A percentile compares a stretch with the other conserved stretches of the same genome.
These are phyloP conservation scores for Crotalaria pallida DNA, from an alignment of 306 rosid genomes.

Conservation along the genomic window DNA sequence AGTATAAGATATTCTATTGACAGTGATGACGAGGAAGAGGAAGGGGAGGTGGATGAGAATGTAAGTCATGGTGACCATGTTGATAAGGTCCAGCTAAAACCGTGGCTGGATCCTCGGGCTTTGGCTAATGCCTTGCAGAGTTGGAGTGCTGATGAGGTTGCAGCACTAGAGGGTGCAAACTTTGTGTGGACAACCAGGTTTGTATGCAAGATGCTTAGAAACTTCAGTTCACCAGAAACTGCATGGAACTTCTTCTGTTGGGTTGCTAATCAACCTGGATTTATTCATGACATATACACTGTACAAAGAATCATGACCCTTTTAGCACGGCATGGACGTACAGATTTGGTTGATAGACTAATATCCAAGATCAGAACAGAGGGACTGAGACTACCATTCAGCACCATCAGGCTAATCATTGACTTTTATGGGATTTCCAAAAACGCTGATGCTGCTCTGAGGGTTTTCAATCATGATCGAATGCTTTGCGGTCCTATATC, in stretches of 20 bases:
- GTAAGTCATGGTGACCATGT: constrained; percentile 16
- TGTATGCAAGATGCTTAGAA: constrained; percentile 69
- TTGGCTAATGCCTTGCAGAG: constrained; percentile 57
- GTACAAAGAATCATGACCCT: constrained; percentile 66
- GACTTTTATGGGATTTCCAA: constrained; percentile 76
- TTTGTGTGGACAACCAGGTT: constrained; percentile 75
- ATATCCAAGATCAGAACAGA: constrained; percentile 57
- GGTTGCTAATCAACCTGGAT: constrained; percentile 69
- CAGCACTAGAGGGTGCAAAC: constrained; percentile 58
- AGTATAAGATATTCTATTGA: constrained; percentile 37
- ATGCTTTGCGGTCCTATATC: constrained; percentile 59
- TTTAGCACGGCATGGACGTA: constrained; percentile 57
- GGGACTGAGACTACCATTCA: constrained; percentile 66
- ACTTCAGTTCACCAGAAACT: constrained; percentile 53
- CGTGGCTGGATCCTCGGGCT: constrained; percentile 76
- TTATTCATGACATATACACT: constrained; percentile 71
- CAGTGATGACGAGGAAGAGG: constrained; percentile 31
- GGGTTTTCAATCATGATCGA: constrained; percentile 55
- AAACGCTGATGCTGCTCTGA: constrained; percentile 74
- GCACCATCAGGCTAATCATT: constrained; percentile 64
- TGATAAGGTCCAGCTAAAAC: constrained; percentile 45
- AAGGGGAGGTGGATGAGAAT: constrained; percentile 24
- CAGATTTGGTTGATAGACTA: constrained; percentile 62
- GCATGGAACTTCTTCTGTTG: constrained; percentile 87
- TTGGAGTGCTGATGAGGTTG: constrained; percentile 63